Evolutionary conservation across 306 rosid species (phyloP), one percentile per base, ranked within the genome.

Genomic region (Phaseolus lunatus): DNA sequence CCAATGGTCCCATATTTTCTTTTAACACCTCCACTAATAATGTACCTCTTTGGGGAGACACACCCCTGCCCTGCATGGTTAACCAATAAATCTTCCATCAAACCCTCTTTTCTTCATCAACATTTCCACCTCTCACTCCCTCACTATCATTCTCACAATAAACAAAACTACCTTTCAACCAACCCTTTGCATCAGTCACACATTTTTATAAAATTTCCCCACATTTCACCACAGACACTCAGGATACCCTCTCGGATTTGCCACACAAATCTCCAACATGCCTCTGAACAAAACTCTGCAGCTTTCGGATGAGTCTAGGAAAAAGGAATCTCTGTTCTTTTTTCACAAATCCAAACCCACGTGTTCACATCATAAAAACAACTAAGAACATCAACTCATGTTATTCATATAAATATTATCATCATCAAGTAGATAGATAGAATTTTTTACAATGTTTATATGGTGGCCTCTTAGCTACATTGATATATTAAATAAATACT

Each of bases 261-360:
- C 73, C 76, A 79, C 77, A 75, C 41, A 81, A 82, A 82, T 74
- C 50, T 80, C 82, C 85, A 81, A 82, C 91, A 88, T 81, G 67
- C 19, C 72, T 68, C 79, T 76, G 33, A 61, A 48, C 63, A 75
- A 23, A 67, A 47, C 49, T 74, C 76, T 58, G 16, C 47, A 29
- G 3, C 39, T 62, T 70, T 67, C 37, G 2, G 48, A 33, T 45
- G 54, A 56, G 39, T 15, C 48, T 26, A 13, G 43, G 59, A 26
- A 58, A 67, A 81, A 20, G 49, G 80, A 44, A 31, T 66, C 52
- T 76, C 57, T 45, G 26, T 75, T 45, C 41, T 31, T 66, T 27
- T 57, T 35, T 35, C 9, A 31, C 35, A 7, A 43, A 73, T 13
- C 19, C 20, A 43, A 29, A 24, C 61, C 27, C 79, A 10, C 22